These are phyloP conservation scores for Scutellaria galericulata DNA, from an alignment of 257 asterid species.

Conservation along the genomic window DNA sequence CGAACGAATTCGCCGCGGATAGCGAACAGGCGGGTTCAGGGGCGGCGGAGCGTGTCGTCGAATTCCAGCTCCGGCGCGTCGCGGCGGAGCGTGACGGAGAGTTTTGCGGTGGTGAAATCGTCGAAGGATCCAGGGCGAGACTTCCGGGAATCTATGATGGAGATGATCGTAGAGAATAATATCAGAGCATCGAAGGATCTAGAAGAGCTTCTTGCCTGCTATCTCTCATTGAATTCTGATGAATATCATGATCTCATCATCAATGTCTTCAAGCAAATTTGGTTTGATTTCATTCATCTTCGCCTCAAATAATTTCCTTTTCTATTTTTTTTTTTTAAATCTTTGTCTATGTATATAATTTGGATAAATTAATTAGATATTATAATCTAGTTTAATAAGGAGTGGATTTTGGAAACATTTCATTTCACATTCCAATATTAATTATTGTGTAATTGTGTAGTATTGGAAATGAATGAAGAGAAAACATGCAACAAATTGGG, in stretches of 20 bases:
- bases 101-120: slow-evolving; percentile 66
- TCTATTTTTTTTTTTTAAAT: not conserved
- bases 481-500: too few species aligned
- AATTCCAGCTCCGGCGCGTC: slow-evolving; percentile 28
- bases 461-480: too few species aligned
- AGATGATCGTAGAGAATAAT: slow-evolving; percentile 72
- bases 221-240: slow-evolving; percentile 61
- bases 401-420: too few species aligned
- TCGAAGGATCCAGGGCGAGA: slow-evolving; percentile 63
- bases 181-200: slow-evolving; percentile 53
- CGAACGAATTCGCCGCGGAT: slow-evolving; percentile 58
- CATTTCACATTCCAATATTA: too few species aligned
- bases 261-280: slow-evolving; percentile 68
- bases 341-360: not conserved
- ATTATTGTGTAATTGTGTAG: too few species aligned
- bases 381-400: slow-evolving; percentile 10
- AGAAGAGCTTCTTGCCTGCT: slow-evolving; percentile 73
- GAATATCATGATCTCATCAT: slow-evolving; percentile 67
- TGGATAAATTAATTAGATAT: too few species aligned
- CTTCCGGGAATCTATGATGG: slow-evolving; percentile 76
- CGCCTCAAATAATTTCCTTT: slow-evolving; percentile 32
- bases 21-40: slow-evolving; percentile 43
- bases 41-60: slow-evolving; percentile 45
- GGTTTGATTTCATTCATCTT: slow-evolving; percentile 55
- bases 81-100: slow-evolving; percentile 49